These are phyloP conservation scores for Paraurostyla sp. DNA, from an alignment of 73 alveolate species.

Conservation along the genomic window DNA sequence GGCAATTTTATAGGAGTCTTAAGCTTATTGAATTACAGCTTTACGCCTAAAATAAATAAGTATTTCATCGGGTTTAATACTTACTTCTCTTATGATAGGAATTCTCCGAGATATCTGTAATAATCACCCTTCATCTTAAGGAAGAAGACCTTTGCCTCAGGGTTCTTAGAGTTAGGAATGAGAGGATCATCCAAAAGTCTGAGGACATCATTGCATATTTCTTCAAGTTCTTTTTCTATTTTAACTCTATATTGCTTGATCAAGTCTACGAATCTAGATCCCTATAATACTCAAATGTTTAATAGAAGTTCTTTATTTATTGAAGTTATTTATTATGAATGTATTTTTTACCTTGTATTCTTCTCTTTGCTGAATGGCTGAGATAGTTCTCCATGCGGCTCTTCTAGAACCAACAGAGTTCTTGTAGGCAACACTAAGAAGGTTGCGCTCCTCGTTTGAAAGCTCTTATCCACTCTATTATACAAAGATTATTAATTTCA, in stretches of 20 bases:
- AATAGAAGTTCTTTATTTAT: too few relatives aligned
- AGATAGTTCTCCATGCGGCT: conserved; percentile 89
- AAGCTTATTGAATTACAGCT: conserved; percentile 83
- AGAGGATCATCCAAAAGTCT: conserved; percentile 81
- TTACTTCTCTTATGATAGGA: conserved; percentile 81
- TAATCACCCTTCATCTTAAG: conserved; percentile 97
- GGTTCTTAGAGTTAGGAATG: conserved; percentile 69
- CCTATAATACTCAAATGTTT: conserved; percentile 32
- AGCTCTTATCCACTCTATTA: conserved; percentile 76
- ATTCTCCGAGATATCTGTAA: conserved; percentile 95
- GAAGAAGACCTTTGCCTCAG: conserved; percentile 85
- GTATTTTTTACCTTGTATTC: conserved; percentile 69
- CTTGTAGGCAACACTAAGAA: conserved; percentile 84
- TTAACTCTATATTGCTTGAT: conserved; percentile 77
- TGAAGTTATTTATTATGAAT: not conserved
- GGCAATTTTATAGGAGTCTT: conserved; percentile 94
- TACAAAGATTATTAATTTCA: not conserved
- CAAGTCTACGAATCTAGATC: conserved; percentile 75
- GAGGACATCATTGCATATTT: conserved; percentile 82
- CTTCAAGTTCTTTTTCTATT: conserved; percentile 84
- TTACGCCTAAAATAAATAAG: conserved; percentile 57
- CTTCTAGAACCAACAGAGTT: conserved; percentile 85
- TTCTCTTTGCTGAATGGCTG: conserved; percentile 86
- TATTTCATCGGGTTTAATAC: not conserved
- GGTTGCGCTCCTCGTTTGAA: conserved; percentile 84